Conservation (phyloP, 805 yeast species). For the Ogataea henricii region DNA sequence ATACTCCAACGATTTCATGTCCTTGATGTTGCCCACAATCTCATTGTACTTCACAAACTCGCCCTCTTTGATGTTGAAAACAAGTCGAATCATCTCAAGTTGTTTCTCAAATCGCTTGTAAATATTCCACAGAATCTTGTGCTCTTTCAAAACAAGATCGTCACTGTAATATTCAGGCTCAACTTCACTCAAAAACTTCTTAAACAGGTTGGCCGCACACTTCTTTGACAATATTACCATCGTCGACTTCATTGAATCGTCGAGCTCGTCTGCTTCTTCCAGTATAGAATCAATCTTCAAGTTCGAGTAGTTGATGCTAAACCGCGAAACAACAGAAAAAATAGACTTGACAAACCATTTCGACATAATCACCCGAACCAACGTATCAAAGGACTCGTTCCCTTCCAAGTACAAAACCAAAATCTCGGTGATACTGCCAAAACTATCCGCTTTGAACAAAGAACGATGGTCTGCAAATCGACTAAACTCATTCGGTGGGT, state of each 20-base stretch:
- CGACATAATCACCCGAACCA: conserved; percentile 29
- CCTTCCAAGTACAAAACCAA: conserved; percentile 45
- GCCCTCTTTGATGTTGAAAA: conserved; percentile 30
- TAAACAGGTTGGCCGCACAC: conserved; percentile 21
- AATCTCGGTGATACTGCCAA: conserved; percentile 42
- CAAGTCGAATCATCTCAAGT: conserved; percentile 32
- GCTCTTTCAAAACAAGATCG: conserved; percentile 41
- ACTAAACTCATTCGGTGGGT: conserved; percentile 13
- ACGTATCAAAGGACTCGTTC: conserved; percentile 43
- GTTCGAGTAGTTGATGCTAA: conserved; percentile 16
- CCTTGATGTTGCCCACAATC: conserved; percentile 16
- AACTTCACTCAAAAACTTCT: conserved; percentile 25
- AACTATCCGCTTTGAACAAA: conserved; percentile 33
- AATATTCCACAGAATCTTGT: conserved; percentile 37
- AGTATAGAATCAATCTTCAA: conserved; percentile 26
- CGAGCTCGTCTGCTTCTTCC: conserved; percentile 6
- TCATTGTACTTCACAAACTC: conserved; percentile 29
- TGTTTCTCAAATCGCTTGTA: conserved; percentile 36
- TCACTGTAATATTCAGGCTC: conserved; percentile 35
- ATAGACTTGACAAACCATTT: conserved; percentile 24
- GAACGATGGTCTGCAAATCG: conserved; percentile 23
- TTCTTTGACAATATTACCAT: conserved; percentile 14
- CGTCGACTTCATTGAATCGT: conserved; percentile 9
- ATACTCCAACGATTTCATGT: conserved; percentile 18
- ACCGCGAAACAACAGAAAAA: conserved; percentile 27